A percentile compares a stretch with the other conserved stretches of the same genome.
These are phyloP conservation scores for Samsoniella hepiali DNA, from an alignment of 2,329 filamentous ascomycete genomes.

Conservation along the genomic window DNA sequence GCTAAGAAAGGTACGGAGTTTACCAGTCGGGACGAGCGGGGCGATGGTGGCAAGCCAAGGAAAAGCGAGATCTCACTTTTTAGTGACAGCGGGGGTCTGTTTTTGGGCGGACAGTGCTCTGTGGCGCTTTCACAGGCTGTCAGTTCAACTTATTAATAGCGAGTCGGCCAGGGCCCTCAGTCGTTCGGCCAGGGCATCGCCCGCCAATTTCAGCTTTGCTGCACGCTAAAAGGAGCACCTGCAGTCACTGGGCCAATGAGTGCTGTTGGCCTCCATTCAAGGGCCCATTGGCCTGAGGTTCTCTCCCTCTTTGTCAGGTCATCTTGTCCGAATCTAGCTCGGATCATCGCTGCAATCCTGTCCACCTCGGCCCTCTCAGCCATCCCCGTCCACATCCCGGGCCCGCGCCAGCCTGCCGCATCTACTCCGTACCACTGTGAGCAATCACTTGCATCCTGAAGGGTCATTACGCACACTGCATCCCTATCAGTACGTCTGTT, in stretches of 20 bases:
- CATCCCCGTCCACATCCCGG: neutral
- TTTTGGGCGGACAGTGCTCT: neutral
- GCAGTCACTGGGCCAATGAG: conserved; percentile 1
- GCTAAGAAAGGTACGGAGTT: neutral
- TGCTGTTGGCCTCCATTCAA: neutral
- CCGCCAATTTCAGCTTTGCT: neutral
- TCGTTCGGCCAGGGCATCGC: no score
- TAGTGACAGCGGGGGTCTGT: neutral
- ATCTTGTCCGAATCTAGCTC: neutral
- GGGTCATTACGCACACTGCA: neutral
- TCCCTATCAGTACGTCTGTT: neutral
- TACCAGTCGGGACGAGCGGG: neutral
- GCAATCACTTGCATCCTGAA: neutral
- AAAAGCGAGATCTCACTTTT: conserved; percentile 10
- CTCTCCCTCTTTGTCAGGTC: neutral
- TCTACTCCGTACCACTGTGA: neutral
- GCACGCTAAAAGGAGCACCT: neutral
- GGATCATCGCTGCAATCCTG: neutral
- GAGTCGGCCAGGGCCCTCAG: no score
- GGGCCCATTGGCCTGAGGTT: neutral
- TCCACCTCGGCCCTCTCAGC: neutral
- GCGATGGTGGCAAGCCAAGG: neutral
- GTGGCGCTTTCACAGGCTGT: no score
- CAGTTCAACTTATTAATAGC: no score
- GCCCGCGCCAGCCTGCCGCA: neutral